Conservation (phyloP, 1,284 basidiomycete species). For the Cystobasidium pallidum region DNA sequence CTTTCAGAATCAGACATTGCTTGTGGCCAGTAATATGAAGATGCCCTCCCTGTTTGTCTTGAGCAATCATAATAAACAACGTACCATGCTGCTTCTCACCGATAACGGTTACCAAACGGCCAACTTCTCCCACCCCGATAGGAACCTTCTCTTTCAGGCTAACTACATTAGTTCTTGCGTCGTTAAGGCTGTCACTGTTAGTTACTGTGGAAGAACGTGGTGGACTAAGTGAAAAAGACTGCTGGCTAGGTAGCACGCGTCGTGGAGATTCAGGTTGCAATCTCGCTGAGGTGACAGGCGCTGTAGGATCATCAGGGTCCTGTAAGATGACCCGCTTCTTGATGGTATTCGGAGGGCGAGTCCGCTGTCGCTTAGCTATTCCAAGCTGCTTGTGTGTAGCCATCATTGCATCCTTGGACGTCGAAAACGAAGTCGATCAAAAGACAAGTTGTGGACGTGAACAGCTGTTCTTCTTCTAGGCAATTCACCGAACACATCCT, state of each 20-base stretch:
- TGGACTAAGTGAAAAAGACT: conserved; percentile 10
- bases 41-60: too few species aligned
- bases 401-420: neutral
- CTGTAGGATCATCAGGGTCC: neutral
- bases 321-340: conserved; percentile 13
- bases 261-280: neutral
- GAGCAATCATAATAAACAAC: too few species aligned
- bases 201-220: conserved; percentile 9
- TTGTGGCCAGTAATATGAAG: too few species aligned
- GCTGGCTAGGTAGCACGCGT: neutral
- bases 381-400: neutral
- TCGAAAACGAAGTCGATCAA: neutral
- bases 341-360: neutral
- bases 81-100: conserved; percentile 22
- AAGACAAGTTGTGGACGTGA: neutral
- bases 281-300: neutral
- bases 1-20: too few species aligned
- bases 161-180: neutral
- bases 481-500: neutral
- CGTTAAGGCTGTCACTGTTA: neutral
- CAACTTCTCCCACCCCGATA: conserved; percentile 7
- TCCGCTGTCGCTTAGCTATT: neutral
- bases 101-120: conserved; percentile 21
- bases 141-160: conserved; percentile 19
- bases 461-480: neutral